Conservation (phyloP, 768 basidiomycete genomes). For the Russula sp. region DNA sequence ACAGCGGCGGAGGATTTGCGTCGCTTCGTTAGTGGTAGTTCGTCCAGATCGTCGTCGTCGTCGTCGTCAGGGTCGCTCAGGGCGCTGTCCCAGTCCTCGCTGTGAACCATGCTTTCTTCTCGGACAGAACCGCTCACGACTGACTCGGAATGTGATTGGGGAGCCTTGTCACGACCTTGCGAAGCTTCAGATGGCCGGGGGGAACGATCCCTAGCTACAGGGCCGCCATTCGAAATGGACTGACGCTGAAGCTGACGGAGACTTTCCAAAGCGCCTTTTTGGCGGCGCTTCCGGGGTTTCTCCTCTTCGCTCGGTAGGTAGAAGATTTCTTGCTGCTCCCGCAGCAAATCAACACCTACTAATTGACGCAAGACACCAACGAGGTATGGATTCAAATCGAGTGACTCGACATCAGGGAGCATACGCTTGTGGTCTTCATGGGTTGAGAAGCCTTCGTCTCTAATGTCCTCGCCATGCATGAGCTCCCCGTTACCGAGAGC, state of each 20-base stretch:
- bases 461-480: constrained; percentile 50
- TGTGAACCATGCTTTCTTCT: neutral
- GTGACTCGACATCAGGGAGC: constrained; percentile 40
- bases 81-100: neutral
- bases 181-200: constrained; percentile 10
- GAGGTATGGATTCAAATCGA: constrained; percentile 46
- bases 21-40: constrained; percentile 6
- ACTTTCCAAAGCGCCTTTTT: constrained; percentile 9
- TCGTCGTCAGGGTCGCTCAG: constrained; percentile 6
- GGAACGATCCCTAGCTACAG: constrained; percentile 6
- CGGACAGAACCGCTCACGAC: neutral
- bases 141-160: constrained; percentile 8
- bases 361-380: constrained; percentile 51
- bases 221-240: constrained; percentile 5
- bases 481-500: constrained; percentile 49
- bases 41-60: neutral
- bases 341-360: constrained; percentile 56
- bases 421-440: constrained; percentile 41
- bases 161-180: neutral
- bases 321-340: constrained; percentile 56
- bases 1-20: neutral
- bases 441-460: constrained; percentile 52
- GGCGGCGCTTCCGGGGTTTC: constrained; percentile 18
- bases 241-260: constrained; percentile 15
- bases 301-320: constrained; percentile 52